phyloP scores from a whole-genome alignment of 2,329 filamentous ascomycete genomes.

The Sordariomycetes sp. region DNA sequence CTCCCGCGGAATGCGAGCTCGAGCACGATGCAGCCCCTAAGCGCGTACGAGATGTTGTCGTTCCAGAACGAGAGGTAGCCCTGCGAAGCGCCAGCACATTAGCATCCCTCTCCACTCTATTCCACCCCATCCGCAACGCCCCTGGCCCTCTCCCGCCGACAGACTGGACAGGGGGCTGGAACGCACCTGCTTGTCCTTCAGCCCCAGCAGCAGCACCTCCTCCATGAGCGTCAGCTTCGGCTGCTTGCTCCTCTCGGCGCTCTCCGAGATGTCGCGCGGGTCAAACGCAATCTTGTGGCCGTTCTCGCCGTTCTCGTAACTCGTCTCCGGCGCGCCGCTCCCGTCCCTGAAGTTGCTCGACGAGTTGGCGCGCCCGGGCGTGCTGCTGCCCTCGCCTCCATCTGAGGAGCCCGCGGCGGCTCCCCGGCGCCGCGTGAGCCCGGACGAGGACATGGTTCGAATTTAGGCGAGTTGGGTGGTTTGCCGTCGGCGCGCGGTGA shows the following conservation, averaged over 20 bases:
- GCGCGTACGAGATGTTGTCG: conserved; percentile 97
- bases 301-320: conserved; percentile 85
- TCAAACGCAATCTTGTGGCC: conserved; percentile 98
- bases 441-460: conserved; percentile 19
- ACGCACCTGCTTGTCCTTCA: conserved; percentile 96
- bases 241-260: conserved; percentile 89
- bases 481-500: background rate
- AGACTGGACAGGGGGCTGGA: background rate
- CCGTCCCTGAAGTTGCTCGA: conserved; percentile 36
- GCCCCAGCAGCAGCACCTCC: conserved; percentile 83
- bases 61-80: conserved; percentile 99
- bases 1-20: conserved; percentile 92
- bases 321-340: conserved; percentile 53
- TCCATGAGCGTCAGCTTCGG: conserved; percentile 98
- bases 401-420: conserved; percentile 50
- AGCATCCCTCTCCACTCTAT: too few relatives aligned
- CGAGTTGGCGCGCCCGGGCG: conserved; percentile 39
- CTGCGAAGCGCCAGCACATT: conserved; percentile 29
- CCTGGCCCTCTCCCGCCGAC: too few relatives aligned
- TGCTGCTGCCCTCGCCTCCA: conserved; percentile 36
- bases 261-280: conserved; percentile 94
- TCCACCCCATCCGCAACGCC: background rate
- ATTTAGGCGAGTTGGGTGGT: background rate
- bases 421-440: conserved; percentile 55
- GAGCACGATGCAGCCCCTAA: conserved; percentile 95